Evolutionary conservation across 805 yeast species (phyloP).

Genomic region (Hemisphaericaspora nanyangensis): DNA sequence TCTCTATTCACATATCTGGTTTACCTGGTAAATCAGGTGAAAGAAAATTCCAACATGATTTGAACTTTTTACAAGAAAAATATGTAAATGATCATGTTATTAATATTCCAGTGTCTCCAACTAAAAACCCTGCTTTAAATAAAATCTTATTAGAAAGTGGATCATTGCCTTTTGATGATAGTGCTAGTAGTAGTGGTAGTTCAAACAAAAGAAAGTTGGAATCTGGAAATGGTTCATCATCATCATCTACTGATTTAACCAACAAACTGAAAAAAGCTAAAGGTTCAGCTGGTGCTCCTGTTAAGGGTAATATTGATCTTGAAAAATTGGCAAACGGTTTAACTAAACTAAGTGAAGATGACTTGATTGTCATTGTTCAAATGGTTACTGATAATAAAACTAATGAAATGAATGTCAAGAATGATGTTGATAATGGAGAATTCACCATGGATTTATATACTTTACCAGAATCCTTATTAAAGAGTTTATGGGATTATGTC

Average conservation of each 20-base stretch:
- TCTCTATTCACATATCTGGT: slow-evolving; percentile 63
- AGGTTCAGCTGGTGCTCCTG: slow-evolving; percentile 36
- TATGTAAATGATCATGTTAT: slow-evolving; percentile 77
- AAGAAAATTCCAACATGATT: slow-evolving; percentile 79
- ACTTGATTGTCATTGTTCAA: slow-evolving; percentile 89
- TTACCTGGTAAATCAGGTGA: slow-evolving; percentile 81
- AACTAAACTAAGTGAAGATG: slow-evolving; percentile 87
- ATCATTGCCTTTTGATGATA: slow-evolving; percentile 56
- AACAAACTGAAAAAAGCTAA: slow-evolving; percentile 51
- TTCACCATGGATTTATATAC: slow-evolving; percentile 95
- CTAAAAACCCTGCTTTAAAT: slow-evolving; percentile 63
- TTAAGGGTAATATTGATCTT: slow-evolving; percentile 77
- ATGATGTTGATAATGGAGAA: slow-evolving; percentile 95
- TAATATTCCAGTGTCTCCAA: slow-evolving; percentile 58
- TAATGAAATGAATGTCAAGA: slow-evolving; percentile 90
- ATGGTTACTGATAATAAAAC: slow-evolving; percentile 97
- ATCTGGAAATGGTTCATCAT: slow-evolving; percentile 1
- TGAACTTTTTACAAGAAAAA: slow-evolving; percentile 75
- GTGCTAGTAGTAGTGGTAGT: slow-evolving; percentile 25
- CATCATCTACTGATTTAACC: slow-evolving; percentile 17
- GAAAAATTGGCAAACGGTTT: slow-evolving; percentile 88
- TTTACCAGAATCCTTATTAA: slow-evolving; percentile 83
- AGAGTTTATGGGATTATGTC: slow-evolving; percentile 93
- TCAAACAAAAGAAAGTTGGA: slow-evolving; percentile 10
- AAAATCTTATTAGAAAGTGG: slow-evolving; percentile 79